Evolutionary conservation across 2,329 filamentous ascomycete genomes (phyloP).

Genomic region (Furcasterigmium furcatum): DNA sequence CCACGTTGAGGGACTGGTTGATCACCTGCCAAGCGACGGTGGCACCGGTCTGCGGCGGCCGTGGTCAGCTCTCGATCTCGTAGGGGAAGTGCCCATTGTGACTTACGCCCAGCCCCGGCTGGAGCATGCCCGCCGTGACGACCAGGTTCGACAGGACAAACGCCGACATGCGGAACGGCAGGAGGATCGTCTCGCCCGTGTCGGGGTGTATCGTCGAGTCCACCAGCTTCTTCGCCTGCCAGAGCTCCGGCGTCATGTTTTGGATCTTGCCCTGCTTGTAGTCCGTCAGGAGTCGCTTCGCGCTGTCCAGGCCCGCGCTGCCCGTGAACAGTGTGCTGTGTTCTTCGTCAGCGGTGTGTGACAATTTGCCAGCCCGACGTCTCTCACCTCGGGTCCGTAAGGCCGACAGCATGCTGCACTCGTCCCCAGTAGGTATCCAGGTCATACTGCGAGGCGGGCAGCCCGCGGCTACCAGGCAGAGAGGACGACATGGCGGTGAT

Average conservation of each 20-base stretch:
- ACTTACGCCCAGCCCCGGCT: constrained; percentile 73
- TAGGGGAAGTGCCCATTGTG: too few species aligned
- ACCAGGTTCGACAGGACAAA: constrained; percentile 92
- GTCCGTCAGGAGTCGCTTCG: constrained; percentile 74
- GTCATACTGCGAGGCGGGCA: constrained; percentile 90
- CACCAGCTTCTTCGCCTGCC: constrained; percentile 94
- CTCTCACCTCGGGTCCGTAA: constrained; percentile 96
- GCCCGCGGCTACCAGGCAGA: constrained; percentile 67
- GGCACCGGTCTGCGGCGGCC: constrained; percentile 61
- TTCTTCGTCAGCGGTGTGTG: background rate
- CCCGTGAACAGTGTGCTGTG: constrained; percentile 82
- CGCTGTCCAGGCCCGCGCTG: constrained; percentile 73
- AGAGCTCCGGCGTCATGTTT: constrained; percentile 85
- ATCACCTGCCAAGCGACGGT: constrained; percentile 92
- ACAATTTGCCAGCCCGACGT: background rate
- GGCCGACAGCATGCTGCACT: constrained; percentile 81
- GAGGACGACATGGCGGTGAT: constrained; percentile 57
- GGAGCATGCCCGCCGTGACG: constrained; percentile 96
- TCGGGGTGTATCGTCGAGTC: constrained; percentile 96
- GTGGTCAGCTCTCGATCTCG: too few species aligned
- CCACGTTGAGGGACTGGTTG: constrained; percentile 97
- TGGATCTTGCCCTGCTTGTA: constrained; percentile 83
- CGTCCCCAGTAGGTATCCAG: constrained; percentile 92
- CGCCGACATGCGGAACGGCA: constrained; percentile 96
- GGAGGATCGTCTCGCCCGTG: constrained; percentile 85